A percentile compares a stretch with the other conserved stretches of the same genome.
Evolutionary conservation across 768 basidiomycete species (phyloP).

Genomic region (Psilocybe azurescens): DNA sequence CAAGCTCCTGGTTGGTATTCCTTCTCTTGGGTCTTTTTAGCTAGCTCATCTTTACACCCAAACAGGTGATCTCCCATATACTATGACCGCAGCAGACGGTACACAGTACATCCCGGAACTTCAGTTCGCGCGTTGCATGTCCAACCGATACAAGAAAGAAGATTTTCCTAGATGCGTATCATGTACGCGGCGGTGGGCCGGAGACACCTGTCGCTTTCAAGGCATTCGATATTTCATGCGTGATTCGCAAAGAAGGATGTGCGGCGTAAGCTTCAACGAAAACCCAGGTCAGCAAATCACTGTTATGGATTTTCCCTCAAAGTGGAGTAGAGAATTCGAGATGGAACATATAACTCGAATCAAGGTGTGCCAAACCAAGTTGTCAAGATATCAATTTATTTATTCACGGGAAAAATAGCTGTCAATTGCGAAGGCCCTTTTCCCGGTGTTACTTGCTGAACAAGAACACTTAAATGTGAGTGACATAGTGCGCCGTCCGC

Average conservation of each 20-base stretch:
- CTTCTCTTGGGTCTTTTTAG: neutral
- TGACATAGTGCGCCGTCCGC: conserved; percentile 70
- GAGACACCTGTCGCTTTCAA: conserved; percentile 87
- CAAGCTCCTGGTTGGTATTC: neutral
- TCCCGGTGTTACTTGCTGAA: conserved; percentile 71
- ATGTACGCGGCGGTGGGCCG: conserved; percentile 86
- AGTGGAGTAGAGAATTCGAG: conserved; percentile 69
- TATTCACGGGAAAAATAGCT: conserved; percentile 41
- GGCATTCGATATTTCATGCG: conserved; percentile 82
- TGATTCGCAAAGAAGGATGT: conserved; percentile 59
- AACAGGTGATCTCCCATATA: neutral
- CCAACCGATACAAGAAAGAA: conserved; percentile 73
- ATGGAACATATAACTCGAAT: conserved; percentile 55
- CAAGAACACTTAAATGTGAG: conserved; percentile 59
- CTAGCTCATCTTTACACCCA: neutral
- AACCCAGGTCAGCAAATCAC: conserved; percentile 57
- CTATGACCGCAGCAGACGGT: neutral
- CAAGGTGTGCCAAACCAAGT: conserved; percentile 51
- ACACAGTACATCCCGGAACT: conserved; percentile 61
- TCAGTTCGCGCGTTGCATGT: conserved; percentile 86
- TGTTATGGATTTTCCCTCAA: conserved; percentile 64
- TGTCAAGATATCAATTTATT: neutral
- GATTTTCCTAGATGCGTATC: conserved; percentile 82
- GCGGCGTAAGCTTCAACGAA: conserved; percentile 75
- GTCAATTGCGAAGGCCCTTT: conserved; percentile 69